A percentile compares a stretch with the other conserved stretches of the same genome.
phyloP scores from a whole-genome alignment of 768 basidiomycete genomes.

The Psilocybe cubensis region DNA sequence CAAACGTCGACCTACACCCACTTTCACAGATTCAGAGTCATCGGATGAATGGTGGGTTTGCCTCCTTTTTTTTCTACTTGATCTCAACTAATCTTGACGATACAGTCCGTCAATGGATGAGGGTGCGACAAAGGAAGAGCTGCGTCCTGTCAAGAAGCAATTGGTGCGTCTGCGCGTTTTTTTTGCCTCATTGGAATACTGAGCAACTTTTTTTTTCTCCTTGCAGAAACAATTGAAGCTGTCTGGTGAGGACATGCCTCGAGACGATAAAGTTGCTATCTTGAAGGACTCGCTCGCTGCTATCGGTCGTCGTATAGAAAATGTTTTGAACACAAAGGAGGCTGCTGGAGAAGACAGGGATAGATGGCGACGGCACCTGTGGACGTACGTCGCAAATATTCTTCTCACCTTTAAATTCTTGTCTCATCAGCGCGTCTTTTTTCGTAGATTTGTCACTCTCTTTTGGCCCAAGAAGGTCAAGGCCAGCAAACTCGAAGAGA shows the following conservation, averaged over 20 bases:
- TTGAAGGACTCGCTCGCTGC: constrained; percentile 94
- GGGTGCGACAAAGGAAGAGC: constrained; percentile 86
- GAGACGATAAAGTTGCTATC: constrained; percentile 95
- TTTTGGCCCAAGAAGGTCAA: constrained; percentile 99
- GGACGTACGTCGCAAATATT: constrained; percentile 73
- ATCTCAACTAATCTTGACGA: constrained; percentile 8
- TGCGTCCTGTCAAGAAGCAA: constrained; percentile 96
- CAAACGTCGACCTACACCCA: constrained; percentile 94
- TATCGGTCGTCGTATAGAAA: constrained; percentile 91
- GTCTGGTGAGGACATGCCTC: constrained; percentile 89
- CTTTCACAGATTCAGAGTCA: constrained; percentile 93
- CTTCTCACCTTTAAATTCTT: neutral
- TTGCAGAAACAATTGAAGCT: constrained; percentile 90
- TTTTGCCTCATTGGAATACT: constrained; percentile 5
- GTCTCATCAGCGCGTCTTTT: constrained; percentile 10
- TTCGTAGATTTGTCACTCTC: constrained; percentile 81
- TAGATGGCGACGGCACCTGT: constrained; percentile 92
- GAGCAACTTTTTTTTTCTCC: constrained; percentile 12
- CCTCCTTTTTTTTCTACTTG: neutral
- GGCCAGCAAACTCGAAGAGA: constrained; percentile 90
- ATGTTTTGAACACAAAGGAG: constrained; percentile 75
- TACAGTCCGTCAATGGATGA: constrained; percentile 95
- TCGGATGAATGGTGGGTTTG: constrained; percentile 84
- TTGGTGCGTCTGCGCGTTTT: constrained; percentile 54
- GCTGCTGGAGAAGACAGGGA: constrained; percentile 81